Evolutionary conservation across 768 basidiomycete species (phyloP).

Genomic region (Kwoniella botswanensis): DNA sequence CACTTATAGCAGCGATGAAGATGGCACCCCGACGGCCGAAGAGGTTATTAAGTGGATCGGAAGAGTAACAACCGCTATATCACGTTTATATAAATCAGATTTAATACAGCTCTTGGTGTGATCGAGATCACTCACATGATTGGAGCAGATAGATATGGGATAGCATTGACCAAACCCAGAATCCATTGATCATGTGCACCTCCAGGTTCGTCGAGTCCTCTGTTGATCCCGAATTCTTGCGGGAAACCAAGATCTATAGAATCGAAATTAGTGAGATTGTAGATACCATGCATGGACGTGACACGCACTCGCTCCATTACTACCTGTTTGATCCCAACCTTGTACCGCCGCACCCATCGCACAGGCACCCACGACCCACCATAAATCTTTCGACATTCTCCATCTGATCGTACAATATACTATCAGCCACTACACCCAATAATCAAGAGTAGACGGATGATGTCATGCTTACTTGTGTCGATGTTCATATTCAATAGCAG

Average conservation of each 20-base stretch:
- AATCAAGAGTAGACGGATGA: conserved; percentile 35
- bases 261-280: neutral
- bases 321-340: conserved; percentile 35
- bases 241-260: conserved; percentile 42
- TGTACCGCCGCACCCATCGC: conserved; percentile 32
- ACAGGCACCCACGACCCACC: conserved; percentile 21
- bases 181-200: conserved; percentile 39
- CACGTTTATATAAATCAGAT: conserved; percentile 1
- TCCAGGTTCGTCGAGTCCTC: conserved; percentile 20
- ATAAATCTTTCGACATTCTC: conserved; percentile 8
- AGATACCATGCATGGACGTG: too few species aligned
- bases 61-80: conserved; percentile 24
- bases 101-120: neutral
- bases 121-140: neutral
- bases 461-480: conserved; percentile 34
- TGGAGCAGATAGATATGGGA: conserved; percentile 40
- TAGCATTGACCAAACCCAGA: conserved; percentile 45
- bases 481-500: conserved; percentile 14
- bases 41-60: conserved; percentile 68
- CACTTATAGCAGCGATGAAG: conserved; percentile 51
- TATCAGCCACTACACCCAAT: conserved; percentile 1
- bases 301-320: conserved; percentile 33
- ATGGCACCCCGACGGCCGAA: conserved; percentile 66
- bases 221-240: conserved; percentile 23
- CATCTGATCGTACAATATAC: neutral